These are phyloP conservation scores for Boletus semigastroideus DNA, from an alignment of 1,284 basidiomycete species.

Conservation along the genomic window DNA sequence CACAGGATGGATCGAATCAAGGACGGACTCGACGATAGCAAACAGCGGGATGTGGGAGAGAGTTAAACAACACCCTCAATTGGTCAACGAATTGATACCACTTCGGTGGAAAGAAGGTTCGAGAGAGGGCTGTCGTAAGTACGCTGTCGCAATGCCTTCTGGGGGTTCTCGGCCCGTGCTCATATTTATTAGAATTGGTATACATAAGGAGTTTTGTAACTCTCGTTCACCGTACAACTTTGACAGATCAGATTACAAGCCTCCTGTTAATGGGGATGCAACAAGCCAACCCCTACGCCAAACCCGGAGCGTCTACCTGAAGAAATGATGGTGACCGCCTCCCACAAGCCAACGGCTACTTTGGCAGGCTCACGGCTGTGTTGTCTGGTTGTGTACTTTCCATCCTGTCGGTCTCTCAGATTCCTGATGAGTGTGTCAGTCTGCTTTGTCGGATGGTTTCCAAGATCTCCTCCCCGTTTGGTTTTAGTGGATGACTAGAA, in stretches of 20 bases:
- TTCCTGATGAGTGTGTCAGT: constrained; percentile 10
- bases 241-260: neutral
- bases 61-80: no score
- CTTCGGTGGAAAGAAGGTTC: no score
- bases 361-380: constrained; percentile 8
- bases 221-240: neutral
- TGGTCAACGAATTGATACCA: no score
- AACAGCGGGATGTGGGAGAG: no score
- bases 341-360: constrained; percentile 6
- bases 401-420: constrained; percentile 9
- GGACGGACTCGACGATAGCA: no score
- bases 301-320: neutral
- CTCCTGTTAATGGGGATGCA: constrained; percentile 1
- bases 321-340: constrained; percentile 9
- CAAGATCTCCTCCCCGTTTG: constrained; percentile 17
- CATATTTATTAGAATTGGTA: no score
- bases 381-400: neutral
- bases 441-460: constrained; percentile 16
- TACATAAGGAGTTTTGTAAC: neutral
- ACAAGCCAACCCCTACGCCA: neutral
- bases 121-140: no score
- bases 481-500: neutral
- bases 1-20: no score
- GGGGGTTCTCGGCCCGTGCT: no score
- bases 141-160: no score